Conservation (phyloP, 345 rosid genomes). For the Salix caprea region DNA sequence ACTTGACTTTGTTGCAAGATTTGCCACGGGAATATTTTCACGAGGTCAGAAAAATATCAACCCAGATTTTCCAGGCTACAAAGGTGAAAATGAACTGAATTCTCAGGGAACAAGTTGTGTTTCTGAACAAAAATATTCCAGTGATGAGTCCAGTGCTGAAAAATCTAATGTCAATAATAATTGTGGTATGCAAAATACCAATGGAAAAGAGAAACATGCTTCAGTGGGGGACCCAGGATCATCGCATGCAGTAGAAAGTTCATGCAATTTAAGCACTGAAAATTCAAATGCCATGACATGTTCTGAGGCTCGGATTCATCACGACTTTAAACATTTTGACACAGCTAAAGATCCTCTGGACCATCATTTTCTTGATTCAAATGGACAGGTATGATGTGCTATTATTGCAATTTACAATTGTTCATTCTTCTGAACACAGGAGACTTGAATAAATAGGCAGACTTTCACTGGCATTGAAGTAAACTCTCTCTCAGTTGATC, state of each 20-base stretch:
- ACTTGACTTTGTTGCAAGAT: slow-evolving; percentile 70
- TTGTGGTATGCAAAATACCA: slow-evolving; percentile 29
- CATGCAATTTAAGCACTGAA: slow-evolving; percentile 31
- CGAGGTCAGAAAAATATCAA: slow-evolving; percentile 58
- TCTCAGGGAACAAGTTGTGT: slow-evolving; percentile 22
- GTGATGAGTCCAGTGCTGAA: slow-evolving; percentile 42
- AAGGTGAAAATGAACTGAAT: slow-evolving; percentile 41
- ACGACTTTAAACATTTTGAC: slow-evolving; percentile 70
- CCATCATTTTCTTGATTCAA: slow-evolving; percentile 68
- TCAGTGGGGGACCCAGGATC: slow-evolving; percentile 25
- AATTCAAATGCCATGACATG: slow-evolving; percentile 29
- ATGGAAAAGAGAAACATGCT: slow-evolving; percentile 24
- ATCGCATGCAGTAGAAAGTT: slow-evolving; percentile 34
- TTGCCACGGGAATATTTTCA: slow-evolving; percentile 82
- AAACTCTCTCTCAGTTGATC: neutral
- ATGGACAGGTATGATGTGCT: slow-evolving; percentile 51
- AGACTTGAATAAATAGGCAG: neutral
- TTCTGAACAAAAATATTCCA: slow-evolving; percentile 32
- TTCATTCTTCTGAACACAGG: neutral
- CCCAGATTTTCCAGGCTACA: slow-evolving; percentile 37
- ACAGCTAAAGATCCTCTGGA: slow-evolving; percentile 69
- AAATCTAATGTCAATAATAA: slow-evolving; percentile 35
- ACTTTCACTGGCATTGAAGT: neutral
- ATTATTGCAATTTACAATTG: neutral
- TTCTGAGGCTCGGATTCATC: slow-evolving; percentile 34